Evolutionary conservation across 2,329 filamentous ascomycete species (phyloP), one percentile per base, ranked within the genome.

Genomic region (Botrytis byssoidea): DNA sequence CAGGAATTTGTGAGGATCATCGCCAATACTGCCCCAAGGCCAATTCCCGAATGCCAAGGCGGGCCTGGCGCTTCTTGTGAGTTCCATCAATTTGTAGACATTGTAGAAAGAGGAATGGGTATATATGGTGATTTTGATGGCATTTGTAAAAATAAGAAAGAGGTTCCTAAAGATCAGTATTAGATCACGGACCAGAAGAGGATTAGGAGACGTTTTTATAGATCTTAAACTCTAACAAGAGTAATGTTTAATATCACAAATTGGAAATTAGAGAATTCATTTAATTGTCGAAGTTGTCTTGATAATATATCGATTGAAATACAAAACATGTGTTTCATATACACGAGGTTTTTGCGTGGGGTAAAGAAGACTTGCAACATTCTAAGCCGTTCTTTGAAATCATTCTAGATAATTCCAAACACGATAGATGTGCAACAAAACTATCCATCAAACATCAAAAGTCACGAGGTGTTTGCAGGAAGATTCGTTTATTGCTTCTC

Each of bases 1-100:
- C 86, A 86, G 18, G 85, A 88, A 32, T 88, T 85, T 77, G 84
- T 86, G 74, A 82, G 87, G 20, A 83, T 87, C 1, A 80, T 88
- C 71, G 85, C 87, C 42, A 88, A 88, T 78, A 83, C 83, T 68
- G 83, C 83, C 46, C 85, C 86, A 25, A 84, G 87, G 79, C 84
- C 85, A 9, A 81, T 88, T 60, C 82, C 84, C 0, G 82, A 78
- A 6, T 88, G 87, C 77, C 81, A 81, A 65, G 84, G 86, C 77
- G 87, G 86, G 1, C 86, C 86, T 2, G 83, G 84, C 12, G 85
- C 85, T 76, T 87, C 85, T 76, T 88, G 87, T 76, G 83, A 82
- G 2, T 82, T 82, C 61, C 79, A 80, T 29, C 78, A 80, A 5
- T 87, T 88, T 77, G 74, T 81, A 44, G 79, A 82, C 0, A 85